Conservation (phyloP, 495 filamentous ascomycete genomes). For the Penicillium egyptiacum region DNA sequence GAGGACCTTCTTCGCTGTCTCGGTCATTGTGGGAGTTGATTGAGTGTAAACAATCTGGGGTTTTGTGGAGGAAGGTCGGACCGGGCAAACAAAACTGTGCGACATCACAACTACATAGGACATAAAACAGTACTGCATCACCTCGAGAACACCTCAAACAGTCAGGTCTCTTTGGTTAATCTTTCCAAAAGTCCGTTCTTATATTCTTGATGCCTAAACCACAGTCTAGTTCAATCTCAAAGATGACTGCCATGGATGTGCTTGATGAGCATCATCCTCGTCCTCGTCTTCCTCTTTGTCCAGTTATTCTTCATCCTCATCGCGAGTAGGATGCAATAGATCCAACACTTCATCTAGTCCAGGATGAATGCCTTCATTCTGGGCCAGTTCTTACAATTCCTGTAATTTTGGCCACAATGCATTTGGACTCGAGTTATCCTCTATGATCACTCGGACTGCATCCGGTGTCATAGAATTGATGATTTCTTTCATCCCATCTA, state of each 20-base stretch:
- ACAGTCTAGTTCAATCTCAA: background rate
- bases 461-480: conserved; percentile 11
- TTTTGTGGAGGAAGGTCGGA: background rate
- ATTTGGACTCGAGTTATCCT: background rate
- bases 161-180: too few relatives aligned
- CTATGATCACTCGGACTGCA: conserved; percentile 9
- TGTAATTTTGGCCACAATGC: conserved; percentile 9
- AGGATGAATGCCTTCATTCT: conserved; percentile 9
- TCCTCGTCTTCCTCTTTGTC: background rate
- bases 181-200: too few relatives aligned
- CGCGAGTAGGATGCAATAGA: background rate
- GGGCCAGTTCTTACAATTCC: conserved; percentile 13
- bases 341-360: conserved; percentile 11
- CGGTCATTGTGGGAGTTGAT: conserved; percentile 16
- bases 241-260: background rate
- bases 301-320: background rate
- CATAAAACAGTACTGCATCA: background rate
- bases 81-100: background rate
- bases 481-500: conserved; percentile 20
- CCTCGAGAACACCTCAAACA: background rate
- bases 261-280: background rate
- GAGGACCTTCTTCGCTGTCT: conserved; percentile 37
- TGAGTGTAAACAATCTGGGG: background rate
- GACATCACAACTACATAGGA: background rate
- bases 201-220: background rate